Conservation (phyloP, 345 rosid genomes). For the Salix purpurea region DNA sequence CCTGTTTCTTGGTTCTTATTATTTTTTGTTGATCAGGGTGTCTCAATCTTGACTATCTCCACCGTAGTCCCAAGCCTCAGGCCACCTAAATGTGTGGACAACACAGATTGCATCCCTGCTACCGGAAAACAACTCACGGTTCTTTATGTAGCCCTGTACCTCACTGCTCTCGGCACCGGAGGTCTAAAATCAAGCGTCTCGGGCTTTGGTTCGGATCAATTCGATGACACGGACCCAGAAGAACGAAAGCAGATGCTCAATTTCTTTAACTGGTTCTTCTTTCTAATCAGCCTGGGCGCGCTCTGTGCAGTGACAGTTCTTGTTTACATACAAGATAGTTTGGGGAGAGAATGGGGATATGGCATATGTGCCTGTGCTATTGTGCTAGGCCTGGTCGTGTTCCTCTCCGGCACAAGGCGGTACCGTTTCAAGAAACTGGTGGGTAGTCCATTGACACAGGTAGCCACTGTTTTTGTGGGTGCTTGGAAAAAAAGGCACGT, state of each 20-base stretch:
- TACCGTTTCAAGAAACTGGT: conserved; percentile 81
- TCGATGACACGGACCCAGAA: conserved; percentile 60
- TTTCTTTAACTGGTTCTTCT: conserved; percentile 95
- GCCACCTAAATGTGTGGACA: conserved; percentile 64
- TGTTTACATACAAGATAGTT: conserved; percentile 80
- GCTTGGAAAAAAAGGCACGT: conserved; percentile 64
- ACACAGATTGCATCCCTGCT: conserved; percentile 53
- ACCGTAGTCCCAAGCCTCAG: conserved; percentile 70
- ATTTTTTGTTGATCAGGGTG: conserved; percentile 50
- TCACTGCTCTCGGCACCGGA: conserved; percentile 87
- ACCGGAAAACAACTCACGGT: conserved; percentile 53
- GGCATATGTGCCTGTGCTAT: conserved; percentile 81
- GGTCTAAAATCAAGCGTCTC: conserved; percentile 96
- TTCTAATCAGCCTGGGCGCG: conserved; percentile 78
- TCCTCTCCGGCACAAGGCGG: conserved; percentile 66
- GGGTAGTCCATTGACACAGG: conserved; percentile 93
- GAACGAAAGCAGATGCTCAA: conserved; percentile 64
- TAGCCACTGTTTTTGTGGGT: conserved; percentile 56
- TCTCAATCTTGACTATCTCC: conserved; percentile 72
- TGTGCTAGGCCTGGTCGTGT: conserved; percentile 45
- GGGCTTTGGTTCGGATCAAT: conserved; percentile 93
- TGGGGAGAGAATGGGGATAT: conserved; percentile 87
- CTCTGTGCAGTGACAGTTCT: conserved; percentile 77
- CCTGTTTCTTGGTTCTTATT: neutral
- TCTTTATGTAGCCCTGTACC: conserved; percentile 70